Evolutionary conservation across 2,329 filamentous ascomycete species (phyloP), one percentile per base, ranked within the genome.

Genomic region (Venturia carpophila): DNA sequence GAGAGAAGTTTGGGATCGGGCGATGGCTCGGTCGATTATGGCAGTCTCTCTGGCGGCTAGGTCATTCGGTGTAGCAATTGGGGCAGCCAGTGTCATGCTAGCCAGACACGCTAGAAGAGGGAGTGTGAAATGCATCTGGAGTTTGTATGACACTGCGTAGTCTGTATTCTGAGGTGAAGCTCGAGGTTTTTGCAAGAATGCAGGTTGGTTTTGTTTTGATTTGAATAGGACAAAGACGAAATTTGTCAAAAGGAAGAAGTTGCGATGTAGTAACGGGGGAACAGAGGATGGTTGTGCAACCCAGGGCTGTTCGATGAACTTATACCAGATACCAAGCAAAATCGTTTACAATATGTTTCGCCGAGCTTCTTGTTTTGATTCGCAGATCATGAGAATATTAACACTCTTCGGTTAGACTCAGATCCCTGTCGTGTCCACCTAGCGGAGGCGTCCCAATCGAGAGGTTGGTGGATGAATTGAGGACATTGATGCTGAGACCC

Each of bases 71-170:
- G 52, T 37, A 7, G 42, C 42, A 27, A 61, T 45, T 24, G 60
- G 60, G 5, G 39, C 37, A 11, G 60, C 60, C 5, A 61, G 10
- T 61, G 39, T 6, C 15, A 34, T 37, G 60, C 60, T 42, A 19
- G 60, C 21, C 0, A 61, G 13, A n/a, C 60, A 61, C 19, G 39
- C 60, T n/a, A 61, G 60, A 5, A 61, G 39, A 43, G 60, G 39
- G n/a, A 61, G 52, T 37, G 27, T 21, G 52, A 58, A 58, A 1
- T n/a, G 52, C 52, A 58, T 58, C 4, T 37, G n/a, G 15, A 17
- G 27, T n/a, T 39, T 17, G 49, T 30, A 7, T 10, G 30, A 27
- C 37, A 15, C 13, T 6, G 15, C n/a, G 11, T 27, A 6, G 21
- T 27, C 13, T 52, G 47, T 1, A 10, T 21, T 4, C 39, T 30